These are phyloP conservation scores for Dryas integrifolia DNA, from an alignment of 331 rosid genomes.

Conservation along the genomic window DNA sequence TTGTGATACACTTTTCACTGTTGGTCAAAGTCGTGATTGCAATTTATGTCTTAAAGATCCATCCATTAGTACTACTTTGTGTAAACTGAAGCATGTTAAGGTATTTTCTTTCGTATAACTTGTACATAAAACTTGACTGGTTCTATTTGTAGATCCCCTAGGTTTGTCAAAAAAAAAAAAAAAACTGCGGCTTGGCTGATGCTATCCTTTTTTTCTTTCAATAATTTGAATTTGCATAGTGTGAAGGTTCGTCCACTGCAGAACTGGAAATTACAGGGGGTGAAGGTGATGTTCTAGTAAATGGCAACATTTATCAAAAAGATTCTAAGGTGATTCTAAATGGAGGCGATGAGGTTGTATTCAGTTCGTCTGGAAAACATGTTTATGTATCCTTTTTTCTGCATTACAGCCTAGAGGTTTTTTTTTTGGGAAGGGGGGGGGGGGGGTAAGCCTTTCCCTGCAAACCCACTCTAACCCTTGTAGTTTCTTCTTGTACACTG, in stretches of 20 bases:
- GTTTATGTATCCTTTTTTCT: conserved; percentile 87
- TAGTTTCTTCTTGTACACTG: background rate
- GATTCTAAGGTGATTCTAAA: conserved; percentile 46
- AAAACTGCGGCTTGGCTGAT: background rate
- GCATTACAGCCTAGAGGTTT: background rate
- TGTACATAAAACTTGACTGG: conserved; percentile 9
- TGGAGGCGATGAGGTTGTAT: conserved; percentile 91
- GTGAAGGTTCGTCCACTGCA: conserved; percentile 62
- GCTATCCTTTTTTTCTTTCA: conserved; percentile 3
- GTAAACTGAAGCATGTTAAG: conserved; percentile 80
- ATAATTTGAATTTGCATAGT: conserved; percentile 43
- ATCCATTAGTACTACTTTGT: conserved; percentile 54
- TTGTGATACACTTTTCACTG: conserved; percentile 55
- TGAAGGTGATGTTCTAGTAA: conserved; percentile 68
- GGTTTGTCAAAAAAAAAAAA: background rate
- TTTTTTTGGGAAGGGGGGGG: no score
- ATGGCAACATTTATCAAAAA: conserved; percentile 56
- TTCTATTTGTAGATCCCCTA: background rate
- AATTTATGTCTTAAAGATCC: conserved; percentile 72
- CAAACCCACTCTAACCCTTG: background rate
- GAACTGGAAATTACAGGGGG: conserved; percentile 74
- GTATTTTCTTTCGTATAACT: conserved; percentile 38
- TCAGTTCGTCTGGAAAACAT: conserved; percentile 61
- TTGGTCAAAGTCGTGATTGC: conserved; percentile 81
- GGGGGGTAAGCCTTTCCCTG: background rate